Conservation (phyloP, 164 flowering plant species). For the Magnolia kwangsiensis region DNA sequence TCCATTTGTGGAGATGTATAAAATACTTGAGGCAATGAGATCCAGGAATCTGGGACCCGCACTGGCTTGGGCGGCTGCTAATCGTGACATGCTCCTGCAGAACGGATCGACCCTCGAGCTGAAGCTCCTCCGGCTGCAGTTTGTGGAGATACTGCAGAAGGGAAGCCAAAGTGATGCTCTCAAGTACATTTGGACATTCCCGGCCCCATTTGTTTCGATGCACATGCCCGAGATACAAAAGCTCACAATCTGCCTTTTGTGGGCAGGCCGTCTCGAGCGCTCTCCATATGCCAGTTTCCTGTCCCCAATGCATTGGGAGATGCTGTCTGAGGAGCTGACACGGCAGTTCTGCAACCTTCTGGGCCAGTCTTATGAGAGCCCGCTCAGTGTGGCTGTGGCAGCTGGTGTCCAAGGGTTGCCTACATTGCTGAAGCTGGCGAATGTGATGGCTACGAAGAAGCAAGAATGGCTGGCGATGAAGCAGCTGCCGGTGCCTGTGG, state of each 20-base stretch:
- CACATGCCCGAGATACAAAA: constrained; percentile 68
- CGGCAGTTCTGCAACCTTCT: constrained; percentile 53
- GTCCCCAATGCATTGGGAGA: constrained; percentile 56
- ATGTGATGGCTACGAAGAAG: constrained; percentile 67
- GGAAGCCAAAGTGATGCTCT: constrained; percentile 54
- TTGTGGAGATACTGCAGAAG: constrained; percentile 59
- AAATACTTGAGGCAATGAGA: constrained; percentile 66
- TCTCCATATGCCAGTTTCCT: constrained; percentile 67
- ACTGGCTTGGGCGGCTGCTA: constrained; percentile 53
- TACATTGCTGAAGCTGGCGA: constrained; percentile 63
- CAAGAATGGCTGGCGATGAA: constrained; percentile 82
- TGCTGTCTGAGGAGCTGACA: constrained; percentile 48
- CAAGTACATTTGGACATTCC: constrained; percentile 46
- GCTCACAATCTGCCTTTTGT: constrained; percentile 70
- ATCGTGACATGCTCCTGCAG: constrained; percentile 48
- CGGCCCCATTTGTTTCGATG: constrained; percentile 48
- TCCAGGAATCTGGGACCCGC: constrained; percentile 68
- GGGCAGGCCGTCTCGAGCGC: constrained; percentile 58
- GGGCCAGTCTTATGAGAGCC: constrained; percentile 69
- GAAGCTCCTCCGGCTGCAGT: constrained; percentile 68
- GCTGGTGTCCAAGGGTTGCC: constrained; percentile 80
- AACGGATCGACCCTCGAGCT: constrained; percentile 58
- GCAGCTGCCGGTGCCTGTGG: constrained; percentile 78
- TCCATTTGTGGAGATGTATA: constrained; percentile 62
- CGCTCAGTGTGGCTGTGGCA: constrained; percentile 55